These are phyloP conservation scores for Salix koriyanagi DNA, from an alignment of 345 rosid species.

Conservation along the genomic window DNA sequence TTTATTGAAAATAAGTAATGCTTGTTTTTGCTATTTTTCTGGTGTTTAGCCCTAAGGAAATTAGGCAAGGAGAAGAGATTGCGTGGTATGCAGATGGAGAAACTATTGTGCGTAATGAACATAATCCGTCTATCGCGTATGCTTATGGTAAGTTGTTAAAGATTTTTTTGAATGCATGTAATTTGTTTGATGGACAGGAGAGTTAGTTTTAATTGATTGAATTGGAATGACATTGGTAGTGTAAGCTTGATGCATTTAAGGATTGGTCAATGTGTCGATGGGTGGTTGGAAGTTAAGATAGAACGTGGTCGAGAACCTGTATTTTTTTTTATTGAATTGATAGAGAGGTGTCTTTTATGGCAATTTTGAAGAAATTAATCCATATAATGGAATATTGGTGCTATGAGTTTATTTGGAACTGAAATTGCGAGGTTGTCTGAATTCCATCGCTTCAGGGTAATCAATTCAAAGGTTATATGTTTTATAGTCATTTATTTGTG, in stretches of 20 bases:
- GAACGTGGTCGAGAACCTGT: not conserved
- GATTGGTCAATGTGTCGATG: not conserved
- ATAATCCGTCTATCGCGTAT: slow-evolving; percentile 80
- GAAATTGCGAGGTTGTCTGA: not conserved
- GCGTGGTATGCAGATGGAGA: slow-evolving; percentile 99
- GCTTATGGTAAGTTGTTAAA: slow-evolving; percentile 69
- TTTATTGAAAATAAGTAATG: not conserved
- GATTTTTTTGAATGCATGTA: not conserved
- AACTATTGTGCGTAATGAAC: slow-evolving; percentile 81
- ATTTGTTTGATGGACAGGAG: not conserved
- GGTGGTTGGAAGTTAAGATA: not conserved
- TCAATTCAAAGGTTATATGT: not conserved
- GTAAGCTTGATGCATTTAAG: not conserved
- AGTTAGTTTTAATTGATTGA: not conserved
- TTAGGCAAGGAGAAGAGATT: slow-evolving; percentile 96
- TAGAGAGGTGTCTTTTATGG: not conserved
- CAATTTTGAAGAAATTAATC: not conserved
- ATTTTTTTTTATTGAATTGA: not conserved
- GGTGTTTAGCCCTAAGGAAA: slow-evolving; percentile 76
- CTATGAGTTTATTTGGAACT: not conserved
- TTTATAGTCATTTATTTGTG: not conserved
- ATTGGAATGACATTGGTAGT: not conserved
- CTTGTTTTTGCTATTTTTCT: slow-evolving; percentile 15
- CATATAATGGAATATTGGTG: not conserved
- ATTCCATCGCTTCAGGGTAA: not conserved